Evolutionary conservation across 768 basidiomycete species (phyloP).

Genomic region (Antrodiella citrinella): DNA sequence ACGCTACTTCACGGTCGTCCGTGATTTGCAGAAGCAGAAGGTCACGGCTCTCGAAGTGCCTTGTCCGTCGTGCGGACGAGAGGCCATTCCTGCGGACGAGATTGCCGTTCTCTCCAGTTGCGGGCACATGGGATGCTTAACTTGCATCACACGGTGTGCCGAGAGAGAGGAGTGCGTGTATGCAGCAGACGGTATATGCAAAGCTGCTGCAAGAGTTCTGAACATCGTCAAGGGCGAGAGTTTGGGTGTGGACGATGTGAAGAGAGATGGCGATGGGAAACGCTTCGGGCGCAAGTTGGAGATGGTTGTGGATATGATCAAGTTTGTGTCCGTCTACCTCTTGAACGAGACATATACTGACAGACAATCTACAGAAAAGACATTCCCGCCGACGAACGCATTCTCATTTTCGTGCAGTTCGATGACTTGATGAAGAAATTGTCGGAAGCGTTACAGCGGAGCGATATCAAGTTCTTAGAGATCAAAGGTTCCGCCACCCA

Average conservation of each 20-base stretch:
- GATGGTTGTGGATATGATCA: slow-evolving; percentile 65
- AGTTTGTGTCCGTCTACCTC: slow-evolving; percentile 40
- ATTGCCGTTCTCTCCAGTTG: slow-evolving; percentile 86
- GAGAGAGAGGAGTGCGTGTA: slow-evolving; percentile 79
- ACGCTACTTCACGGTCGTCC: slow-evolving; percentile 87
- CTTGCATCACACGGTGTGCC: slow-evolving; percentile 66
- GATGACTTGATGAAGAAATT: slow-evolving; percentile 90
- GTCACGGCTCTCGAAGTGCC: slow-evolving; percentile 48
- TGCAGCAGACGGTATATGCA: slow-evolving; percentile 58
- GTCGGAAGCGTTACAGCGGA: slow-evolving; percentile 64
- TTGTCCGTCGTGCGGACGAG: slow-evolving; percentile 55
- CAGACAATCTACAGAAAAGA: slow-evolving; percentile 45
- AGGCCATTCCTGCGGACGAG: slow-evolving; percentile 52
- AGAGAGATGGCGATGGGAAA: slow-evolving; percentile 61
- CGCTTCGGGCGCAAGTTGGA: slow-evolving; percentile 83
- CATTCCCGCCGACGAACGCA: slow-evolving; percentile 69
- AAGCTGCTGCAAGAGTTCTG: slow-evolving; percentile 69
- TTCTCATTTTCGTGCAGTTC: slow-evolving; percentile 95
- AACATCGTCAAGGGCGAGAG: slow-evolving; percentile 79
- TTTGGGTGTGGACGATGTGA: slow-evolving; percentile 72
- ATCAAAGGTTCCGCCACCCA: slow-evolving; percentile 70
- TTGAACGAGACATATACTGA: not conserved
- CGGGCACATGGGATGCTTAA: slow-evolving; percentile 78
- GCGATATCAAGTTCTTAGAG: slow-evolving; percentile 70
- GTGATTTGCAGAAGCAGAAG: slow-evolving; percentile 75